Percentiles rank a stretch among this genome's conserved stretches.
phyloP scores from a whole-genome alignment of 225 moss, liverwort and hornwort species.

The Pleurozium schreberi region DNA sequence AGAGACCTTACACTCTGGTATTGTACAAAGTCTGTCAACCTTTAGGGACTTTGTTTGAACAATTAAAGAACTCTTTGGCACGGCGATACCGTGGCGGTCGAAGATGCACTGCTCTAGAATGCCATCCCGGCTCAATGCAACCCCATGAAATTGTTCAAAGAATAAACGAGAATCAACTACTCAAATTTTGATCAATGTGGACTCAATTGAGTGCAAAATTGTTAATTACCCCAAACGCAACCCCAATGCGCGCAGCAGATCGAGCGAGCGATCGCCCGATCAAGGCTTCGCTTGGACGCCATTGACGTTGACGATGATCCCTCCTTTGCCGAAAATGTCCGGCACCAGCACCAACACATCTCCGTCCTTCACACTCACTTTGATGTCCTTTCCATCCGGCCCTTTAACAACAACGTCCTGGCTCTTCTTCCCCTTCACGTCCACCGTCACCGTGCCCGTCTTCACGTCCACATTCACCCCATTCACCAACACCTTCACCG shows the following conservation, averaged over 20 bases:
- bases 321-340: neutral
- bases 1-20: neutral
- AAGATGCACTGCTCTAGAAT: neutral
- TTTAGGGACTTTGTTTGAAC: neutral
- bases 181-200: neutral
- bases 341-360: conserved; percentile 40
- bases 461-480: conserved; percentile 26
- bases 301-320: conserved; percentile 26
- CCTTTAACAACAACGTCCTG: conserved; percentile 25
- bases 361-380: conserved; percentile 36
- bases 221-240: neutral
- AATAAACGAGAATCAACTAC: neutral
- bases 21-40: neutral
- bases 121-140: neutral
- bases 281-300: conserved; percentile 8
- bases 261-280: neutral
- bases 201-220: neutral
- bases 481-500: conserved; percentile 31
- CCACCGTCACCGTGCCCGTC: conserved; percentile 19
- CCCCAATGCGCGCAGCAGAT: neutral
- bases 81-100: neutral
- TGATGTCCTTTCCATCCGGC: conserved; percentile 14
- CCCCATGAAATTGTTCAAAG: too few relatives aligned
- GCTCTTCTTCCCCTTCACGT: conserved; percentile 26
- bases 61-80: neutral